These are phyloP conservation scores for Wickerhamiella sorbophila DNA, from an alignment of 805 yeast genomes.

Conservation along the genomic window DNA sequence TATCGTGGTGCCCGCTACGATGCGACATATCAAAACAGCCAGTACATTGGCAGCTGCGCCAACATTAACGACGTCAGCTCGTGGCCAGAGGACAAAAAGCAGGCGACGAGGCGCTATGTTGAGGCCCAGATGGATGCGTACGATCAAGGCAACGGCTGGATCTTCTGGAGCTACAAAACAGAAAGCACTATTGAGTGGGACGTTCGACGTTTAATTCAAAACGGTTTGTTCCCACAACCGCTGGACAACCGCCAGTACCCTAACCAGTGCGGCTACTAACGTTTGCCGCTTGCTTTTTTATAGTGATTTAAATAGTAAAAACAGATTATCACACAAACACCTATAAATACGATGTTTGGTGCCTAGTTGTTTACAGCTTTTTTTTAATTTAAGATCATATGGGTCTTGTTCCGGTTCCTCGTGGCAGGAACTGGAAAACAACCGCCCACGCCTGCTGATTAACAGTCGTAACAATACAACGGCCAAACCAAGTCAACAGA, in stretches of 20 bases:
- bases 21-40: constrained; percentile 36
- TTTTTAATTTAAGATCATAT: no score
- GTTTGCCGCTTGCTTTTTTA: not conserved
- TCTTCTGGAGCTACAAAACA: constrained; percentile 89
- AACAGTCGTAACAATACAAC: no score
- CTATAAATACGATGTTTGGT: no score
- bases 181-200: constrained; percentile 82
- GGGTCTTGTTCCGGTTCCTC: no score
- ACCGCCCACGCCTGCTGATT: no score
- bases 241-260: constrained; percentile 52
- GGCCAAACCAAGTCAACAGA: no score
- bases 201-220: constrained; percentile 40
- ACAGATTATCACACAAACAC: no score
- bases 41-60: constrained; percentile 49
- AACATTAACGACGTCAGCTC: constrained; percentile 29
- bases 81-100: constrained; percentile 48
- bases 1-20: constrained; percentile 72
- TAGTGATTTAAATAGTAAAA: no score
- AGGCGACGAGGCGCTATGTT: constrained; percentile 49
- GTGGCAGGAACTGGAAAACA: no score
- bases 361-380: no score
- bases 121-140: constrained; percentile 88
- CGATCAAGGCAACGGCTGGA: constrained; percentile 66
- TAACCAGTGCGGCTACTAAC: constrained; percentile 41
- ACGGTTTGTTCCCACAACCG: constrained; percentile 71